Percentiles rank a stretch among this genome's conserved stretches.
These are phyloP conservation scores for Schoenoplectus tabernaemontani DNA, from an alignment of 202 grass and related monocot genomes.

Conservation along the genomic window DNA sequence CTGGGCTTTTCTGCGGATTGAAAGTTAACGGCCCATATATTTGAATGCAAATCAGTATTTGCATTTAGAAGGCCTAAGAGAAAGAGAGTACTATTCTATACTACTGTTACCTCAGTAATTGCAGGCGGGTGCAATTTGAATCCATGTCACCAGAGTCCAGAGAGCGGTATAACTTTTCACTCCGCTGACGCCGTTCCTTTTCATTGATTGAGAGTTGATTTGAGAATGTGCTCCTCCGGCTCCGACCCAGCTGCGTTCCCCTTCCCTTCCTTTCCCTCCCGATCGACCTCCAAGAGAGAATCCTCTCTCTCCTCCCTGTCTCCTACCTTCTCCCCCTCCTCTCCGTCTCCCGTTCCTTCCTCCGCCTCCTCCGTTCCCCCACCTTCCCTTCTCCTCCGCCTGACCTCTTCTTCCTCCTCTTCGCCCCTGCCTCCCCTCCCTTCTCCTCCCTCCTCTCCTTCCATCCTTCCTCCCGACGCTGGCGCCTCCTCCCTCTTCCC, in stretches of 20 bases:
- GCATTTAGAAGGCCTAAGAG: too few species aligned
- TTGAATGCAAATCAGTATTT: too few species aligned
- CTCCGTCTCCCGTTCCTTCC: neutral
- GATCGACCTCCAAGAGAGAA: constrained; percentile 3
- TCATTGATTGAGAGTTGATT: too few species aligned
- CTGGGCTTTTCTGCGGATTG: too few species aligned
- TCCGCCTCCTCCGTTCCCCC: constrained; percentile 8
- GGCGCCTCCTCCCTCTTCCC: neutral
- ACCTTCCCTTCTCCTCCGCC: constrained; percentile 8
- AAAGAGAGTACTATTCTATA: too few species aligned
- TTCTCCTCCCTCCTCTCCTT: constrained; percentile 4
- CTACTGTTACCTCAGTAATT: too few species aligned
- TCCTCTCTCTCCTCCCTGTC: neutral
- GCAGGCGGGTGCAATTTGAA: too few species aligned
- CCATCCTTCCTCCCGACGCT: neutral
- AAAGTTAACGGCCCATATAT: too few species aligned
- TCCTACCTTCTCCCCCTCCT: constrained; percentile 14
- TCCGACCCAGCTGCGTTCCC: neutral
- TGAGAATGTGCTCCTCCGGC: neutral
- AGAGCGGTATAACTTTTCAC: too few species aligned
- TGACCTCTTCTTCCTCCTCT: constrained; percentile 23
- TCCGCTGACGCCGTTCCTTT: too few species aligned
- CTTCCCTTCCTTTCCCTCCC: neutral
- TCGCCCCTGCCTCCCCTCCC: neutral
- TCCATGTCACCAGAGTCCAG: too few species aligned